Conservation (phyloP, 2,329 filamentous ascomycete genomes). For the Magnaporthiopsis rhizophila region DNA sequence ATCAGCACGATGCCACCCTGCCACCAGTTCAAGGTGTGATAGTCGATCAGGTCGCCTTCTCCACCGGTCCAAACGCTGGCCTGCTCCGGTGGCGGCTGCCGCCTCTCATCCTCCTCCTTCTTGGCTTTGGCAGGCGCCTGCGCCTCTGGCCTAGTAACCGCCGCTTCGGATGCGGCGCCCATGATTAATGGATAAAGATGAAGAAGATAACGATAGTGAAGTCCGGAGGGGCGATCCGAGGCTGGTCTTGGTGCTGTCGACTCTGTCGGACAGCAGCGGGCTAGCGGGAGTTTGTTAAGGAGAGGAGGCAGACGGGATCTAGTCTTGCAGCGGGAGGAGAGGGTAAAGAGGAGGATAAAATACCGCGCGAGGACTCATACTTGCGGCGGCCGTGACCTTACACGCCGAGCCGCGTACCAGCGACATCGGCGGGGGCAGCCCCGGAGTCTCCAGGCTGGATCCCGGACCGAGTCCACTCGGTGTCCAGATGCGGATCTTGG, state of each 20-base stretch:
- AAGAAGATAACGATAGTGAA: background rate
- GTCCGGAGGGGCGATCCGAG: background rate
- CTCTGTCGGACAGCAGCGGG: background rate
- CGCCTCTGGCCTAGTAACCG: background rate
- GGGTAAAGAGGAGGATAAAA: background rate
- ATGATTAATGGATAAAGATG: background rate
- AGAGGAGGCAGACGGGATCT: background rate
- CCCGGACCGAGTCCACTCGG: background rate
- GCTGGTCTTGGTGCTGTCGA: background rate
- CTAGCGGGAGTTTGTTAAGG: background rate
- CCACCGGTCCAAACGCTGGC: background rate
- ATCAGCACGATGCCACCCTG: slow-evolving; percentile 33
- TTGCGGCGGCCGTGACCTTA: background rate
- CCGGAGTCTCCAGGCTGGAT: background rate
- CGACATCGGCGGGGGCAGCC: background rate
- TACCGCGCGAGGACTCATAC: background rate
- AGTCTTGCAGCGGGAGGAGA: background rate
- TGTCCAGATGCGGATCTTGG: background rate
- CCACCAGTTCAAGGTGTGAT: slow-evolving; percentile 6
- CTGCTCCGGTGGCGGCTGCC: background rate
- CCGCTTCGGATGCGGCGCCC: background rate
- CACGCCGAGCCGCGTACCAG: background rate
- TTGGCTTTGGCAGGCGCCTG: background rate
- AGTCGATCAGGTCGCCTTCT: slow-evolving; percentile 5
- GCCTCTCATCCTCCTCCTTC: background rate